Evolutionary conservation across 176 grass and related monocot genomes (phyloP).

Genomic region (Triticum timopheevii): DNA sequence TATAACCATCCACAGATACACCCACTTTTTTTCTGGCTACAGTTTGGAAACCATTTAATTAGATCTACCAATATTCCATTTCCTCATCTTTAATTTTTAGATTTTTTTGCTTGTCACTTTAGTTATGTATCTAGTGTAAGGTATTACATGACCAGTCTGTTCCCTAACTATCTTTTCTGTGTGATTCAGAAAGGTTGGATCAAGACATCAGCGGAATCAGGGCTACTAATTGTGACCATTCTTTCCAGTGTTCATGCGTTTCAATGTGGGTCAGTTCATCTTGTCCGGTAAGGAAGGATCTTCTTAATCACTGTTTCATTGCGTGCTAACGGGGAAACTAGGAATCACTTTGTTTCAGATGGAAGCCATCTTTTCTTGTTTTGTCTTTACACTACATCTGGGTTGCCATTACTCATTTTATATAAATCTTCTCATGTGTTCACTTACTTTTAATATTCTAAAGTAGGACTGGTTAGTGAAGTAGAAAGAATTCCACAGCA

Average conservation of each 20-base stretch:
- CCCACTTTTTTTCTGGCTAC: not conserved
- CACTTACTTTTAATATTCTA: not conserved
- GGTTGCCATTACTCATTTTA: not conserved
- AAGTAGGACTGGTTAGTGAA: not conserved
- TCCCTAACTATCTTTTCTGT: slow-evolving; percentile 12
- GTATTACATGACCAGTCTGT: not conserved
- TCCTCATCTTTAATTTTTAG: not conserved
- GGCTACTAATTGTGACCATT: slow-evolving; percentile 94
- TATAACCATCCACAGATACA: not conserved
- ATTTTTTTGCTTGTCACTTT: not conserved
- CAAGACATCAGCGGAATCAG: slow-evolving; percentile 94
- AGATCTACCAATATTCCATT: not conserved
- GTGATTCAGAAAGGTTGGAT: slow-evolving; percentile 82
- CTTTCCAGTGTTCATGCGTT: slow-evolving; percentile 89
- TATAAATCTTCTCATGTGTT: not conserved
- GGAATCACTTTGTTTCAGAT: not conserved
- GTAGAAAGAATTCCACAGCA: not conserved
- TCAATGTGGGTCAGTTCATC: slow-evolving; percentile 90
- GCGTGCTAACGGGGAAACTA: not conserved
- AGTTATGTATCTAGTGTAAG: not conserved
- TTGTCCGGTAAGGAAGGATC: slow-evolving; percentile 63
- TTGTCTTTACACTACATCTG: not conserved
- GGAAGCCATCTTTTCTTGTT: not conserved
- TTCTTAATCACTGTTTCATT: not conserved
- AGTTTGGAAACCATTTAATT: no score